Evolutionary conservation across 495 filamentous ascomycete species (phyloP), one percentile per base, ranked within the genome.

Genomic region (Xylaria telfairii): DNA sequence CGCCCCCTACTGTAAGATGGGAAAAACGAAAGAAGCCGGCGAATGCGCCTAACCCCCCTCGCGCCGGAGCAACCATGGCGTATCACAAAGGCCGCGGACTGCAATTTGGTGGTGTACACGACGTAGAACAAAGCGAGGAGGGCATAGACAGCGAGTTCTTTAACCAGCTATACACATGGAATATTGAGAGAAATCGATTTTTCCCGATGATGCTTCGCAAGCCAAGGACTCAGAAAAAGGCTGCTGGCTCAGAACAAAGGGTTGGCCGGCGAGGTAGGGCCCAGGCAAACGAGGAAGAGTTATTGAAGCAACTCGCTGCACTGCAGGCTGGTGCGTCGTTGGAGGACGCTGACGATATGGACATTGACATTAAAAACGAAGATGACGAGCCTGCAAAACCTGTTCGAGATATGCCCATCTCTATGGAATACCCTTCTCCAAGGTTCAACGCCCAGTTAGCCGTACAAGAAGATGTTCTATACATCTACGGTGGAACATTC

Each of bases 71-170:
- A 19, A 97, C 94, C 2, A 70, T 97, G 93, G 88, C 92, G 0
- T 91, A 90, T 76, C 96, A 98, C 78, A 95, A 94, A 79, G 95
- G 96, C 1, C 89, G 96, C 69, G 96, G 96, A 2, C 93, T 99
- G 70, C 81, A 91, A 79, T 99, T 99, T 75, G 96, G 96, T 47
- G 96, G 96, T 67, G 96, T 99, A 7, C 92, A 97, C 70, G 96
- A 98, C 75, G 91, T 97, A 1, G 94, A 97, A 76, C 87, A 97
- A 76, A 96, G 87, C 71, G 96, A 99, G 76, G 96, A 99, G 80
- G 94, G 92, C 13, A 95, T 99, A 47, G 94, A 98, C 21, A 96
- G 92, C 75, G 93, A 97, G 75, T 99, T 99, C 81, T 98, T 98
- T 78, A 93, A 97, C 75, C 85, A 87, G 41, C 78, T 98, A 24